Conservation (phyloP, 148 eudicot species). For the Polygonum aviculare region DNA sequence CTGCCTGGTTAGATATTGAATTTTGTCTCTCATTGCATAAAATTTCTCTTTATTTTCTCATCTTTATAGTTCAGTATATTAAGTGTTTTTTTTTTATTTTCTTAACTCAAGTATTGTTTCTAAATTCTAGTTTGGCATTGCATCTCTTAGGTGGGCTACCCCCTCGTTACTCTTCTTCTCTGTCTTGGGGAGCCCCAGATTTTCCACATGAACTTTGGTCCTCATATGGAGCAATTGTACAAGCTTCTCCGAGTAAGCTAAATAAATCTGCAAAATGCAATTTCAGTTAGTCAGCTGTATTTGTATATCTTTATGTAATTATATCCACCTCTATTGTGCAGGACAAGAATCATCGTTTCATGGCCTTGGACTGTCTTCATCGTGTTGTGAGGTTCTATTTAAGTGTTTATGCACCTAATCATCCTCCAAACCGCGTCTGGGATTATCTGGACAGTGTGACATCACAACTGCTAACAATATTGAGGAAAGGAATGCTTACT, state of each 20-base stretch:
- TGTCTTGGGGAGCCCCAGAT: slow-evolving; percentile 96
- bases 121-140: not conserved
- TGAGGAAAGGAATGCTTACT: slow-evolving; percentile 89
- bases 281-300: not conserved
- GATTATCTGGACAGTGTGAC: slow-evolving; percentile 98
- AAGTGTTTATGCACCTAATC: slow-evolving; percentile 83
- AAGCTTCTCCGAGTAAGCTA: slow-evolving; percentile 82
- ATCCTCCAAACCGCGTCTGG: slow-evolving; percentile 97
- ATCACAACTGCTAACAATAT: slow-evolving; percentile 74
- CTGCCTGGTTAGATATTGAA: not conserved
- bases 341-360: slow-evolving; percentile 98
- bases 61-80: not conserved
- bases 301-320: not conserved
- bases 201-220: slow-evolving; percentile 75
- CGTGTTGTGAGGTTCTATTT: slow-evolving; percentile 89
- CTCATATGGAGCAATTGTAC: slow-evolving; percentile 97
- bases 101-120: not conserved
- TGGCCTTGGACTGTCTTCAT: slow-evolving; percentile 97
- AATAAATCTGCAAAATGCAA: not conserved
- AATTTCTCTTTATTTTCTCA: not conserved
- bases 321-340: slow-evolving; percentile 25
- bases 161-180: slow-evolving; percentile 93
- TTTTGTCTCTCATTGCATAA: not conserved
- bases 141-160: slow-evolving; percentile 67
- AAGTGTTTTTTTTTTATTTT: not conserved